Percentiles rank a stretch among this genome's conserved stretches.
Conservation (phyloP, 495 filamentous ascomycete genomes). For the Hyaloscypha finlandica region DNA sequence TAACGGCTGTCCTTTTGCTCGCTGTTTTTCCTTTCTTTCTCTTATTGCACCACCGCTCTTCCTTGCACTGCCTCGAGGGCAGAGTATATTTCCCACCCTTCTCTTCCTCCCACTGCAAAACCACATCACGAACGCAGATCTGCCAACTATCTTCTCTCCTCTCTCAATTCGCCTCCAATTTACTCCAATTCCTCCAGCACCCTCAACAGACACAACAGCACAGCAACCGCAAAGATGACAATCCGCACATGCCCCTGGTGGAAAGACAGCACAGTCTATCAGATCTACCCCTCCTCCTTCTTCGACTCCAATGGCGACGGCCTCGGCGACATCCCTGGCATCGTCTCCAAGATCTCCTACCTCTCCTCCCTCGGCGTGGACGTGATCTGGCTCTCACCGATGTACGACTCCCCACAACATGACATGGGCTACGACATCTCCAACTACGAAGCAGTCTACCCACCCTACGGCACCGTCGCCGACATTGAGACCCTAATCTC, state of each 20-base stretch:
- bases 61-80: not conserved
- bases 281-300: slow-evolving; percentile 70
- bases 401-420: slow-evolving; percentile 64
- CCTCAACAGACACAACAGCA: not conserved
- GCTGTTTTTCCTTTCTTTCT: not conserved
- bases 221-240: slow-evolving; percentile 6
- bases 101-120: not conserved
- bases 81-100: not conserved
- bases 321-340: slow-evolving; percentile 67
- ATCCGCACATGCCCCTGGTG: slow-evolving; percentile 33
- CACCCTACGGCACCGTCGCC: slow-evolving; percentile 61
- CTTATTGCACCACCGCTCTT: not conserved
- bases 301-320: slow-evolving; percentile 69
- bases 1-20: not conserved
- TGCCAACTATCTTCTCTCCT: not conserved
- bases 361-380: slow-evolving; percentile 63
- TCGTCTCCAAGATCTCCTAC: slow-evolving; percentile 66
- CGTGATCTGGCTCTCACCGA: slow-evolving; percentile 68
- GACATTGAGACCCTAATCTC: slow-evolving; percentile 64
- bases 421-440: slow-evolving; percentile 69
- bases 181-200: not conserved
- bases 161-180: not conserved
- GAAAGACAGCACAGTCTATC: slow-evolving; percentile 58
- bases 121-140: not conserved
- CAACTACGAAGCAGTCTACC: slow-evolving; percentile 64